Conservation (phyloP, 305 asterid genomes). For the Rubia peregrina region DNA sequence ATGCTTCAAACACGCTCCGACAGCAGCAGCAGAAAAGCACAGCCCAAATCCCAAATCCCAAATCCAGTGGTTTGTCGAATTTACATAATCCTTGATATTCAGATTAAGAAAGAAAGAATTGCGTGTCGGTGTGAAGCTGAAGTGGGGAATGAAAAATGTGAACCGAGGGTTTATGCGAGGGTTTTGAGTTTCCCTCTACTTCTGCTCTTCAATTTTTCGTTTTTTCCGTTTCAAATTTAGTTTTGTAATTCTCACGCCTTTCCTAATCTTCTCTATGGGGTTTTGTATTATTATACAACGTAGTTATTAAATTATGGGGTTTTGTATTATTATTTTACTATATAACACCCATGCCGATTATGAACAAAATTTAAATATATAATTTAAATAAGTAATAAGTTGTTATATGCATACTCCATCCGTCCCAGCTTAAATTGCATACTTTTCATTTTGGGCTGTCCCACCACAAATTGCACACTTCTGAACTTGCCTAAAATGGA, state of each 20-base stretch:
- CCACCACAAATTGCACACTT: too few species aligned
- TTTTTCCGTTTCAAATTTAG: neutral
- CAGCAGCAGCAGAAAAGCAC: neutral
- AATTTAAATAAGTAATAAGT: too few species aligned
- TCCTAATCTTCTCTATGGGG: neutral
- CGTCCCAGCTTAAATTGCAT: too few species aligned
- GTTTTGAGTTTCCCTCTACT: conserved; percentile 1
- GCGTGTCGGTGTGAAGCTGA: neutral
- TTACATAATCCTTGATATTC: neutral
- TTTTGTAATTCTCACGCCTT: neutral
- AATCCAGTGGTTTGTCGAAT: neutral
- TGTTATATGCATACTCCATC: too few species aligned
- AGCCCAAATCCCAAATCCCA: neutral
- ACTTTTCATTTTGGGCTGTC: too few species aligned
- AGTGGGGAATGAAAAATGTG: neutral
- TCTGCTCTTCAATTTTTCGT: neutral
- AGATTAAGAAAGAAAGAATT: neutral
- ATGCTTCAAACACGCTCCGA: conserved; percentile 18
- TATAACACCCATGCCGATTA: too few species aligned
- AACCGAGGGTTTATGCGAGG: neutral
- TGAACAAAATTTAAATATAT: too few species aligned
- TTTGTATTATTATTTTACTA: too few species aligned
- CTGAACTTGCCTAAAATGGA: too few species aligned
- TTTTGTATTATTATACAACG: too few species aligned
- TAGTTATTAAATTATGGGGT: too few species aligned